Evolutionary conservation across 768 basidiomycete genomes (phyloP).

Genomic region (Mycena maculata): DNA sequence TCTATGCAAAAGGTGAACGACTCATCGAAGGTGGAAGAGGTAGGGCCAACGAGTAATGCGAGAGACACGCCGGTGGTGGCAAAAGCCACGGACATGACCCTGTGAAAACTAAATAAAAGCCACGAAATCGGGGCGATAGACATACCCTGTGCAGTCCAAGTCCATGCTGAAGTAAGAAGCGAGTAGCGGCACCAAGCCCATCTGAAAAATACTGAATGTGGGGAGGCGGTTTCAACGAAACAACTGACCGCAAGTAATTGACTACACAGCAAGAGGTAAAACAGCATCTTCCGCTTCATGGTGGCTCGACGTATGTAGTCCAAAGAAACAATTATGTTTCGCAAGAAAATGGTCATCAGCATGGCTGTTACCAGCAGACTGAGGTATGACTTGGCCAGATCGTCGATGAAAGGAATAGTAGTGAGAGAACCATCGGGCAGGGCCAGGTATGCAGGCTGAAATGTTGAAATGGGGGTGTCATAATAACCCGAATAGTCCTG

Average conservation of each 20-base stretch:
- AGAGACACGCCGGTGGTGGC: slow-evolving; percentile 51
- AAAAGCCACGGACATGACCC: slow-evolving; percentile 53
- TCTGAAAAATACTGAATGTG: slow-evolving; percentile 7
- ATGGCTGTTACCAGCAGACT: slow-evolving; percentile 61
- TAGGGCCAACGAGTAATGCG: slow-evolving; percentile 51
- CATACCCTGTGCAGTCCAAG: slow-evolving; percentile 63
- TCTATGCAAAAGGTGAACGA: slow-evolving; percentile 47
- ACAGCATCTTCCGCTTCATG: slow-evolving; percentile 68
- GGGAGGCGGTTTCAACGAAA: neutral
- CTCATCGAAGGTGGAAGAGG: neutral
- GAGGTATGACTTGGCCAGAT: slow-evolving; percentile 52
- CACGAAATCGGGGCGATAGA: slow-evolving; percentile 10
- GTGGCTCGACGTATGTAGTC: slow-evolving; percentile 65
- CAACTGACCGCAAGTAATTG: slow-evolving; percentile 58
- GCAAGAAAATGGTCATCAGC: slow-evolving; percentile 61
- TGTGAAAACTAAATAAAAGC: slow-evolving; percentile 31
- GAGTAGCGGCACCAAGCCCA: slow-evolving; percentile 45
- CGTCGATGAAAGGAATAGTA: slow-evolving; percentile 57
- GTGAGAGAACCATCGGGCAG: slow-evolving; percentile 71
- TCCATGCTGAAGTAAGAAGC: slow-evolving; percentile 56
- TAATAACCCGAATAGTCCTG: slow-evolving; percentile 60
- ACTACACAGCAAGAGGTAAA: slow-evolving; percentile 66
- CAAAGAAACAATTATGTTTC: slow-evolving; percentile 63
- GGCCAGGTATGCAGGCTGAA: slow-evolving; percentile 59
- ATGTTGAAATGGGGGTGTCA: slow-evolving; percentile 53